A percentile compares a stretch with the other conserved stretches of the same genome.
Evolutionary conservation across 1,139 yeast species (phyloP).

Genomic region (Debaryomyces sp.): DNA sequence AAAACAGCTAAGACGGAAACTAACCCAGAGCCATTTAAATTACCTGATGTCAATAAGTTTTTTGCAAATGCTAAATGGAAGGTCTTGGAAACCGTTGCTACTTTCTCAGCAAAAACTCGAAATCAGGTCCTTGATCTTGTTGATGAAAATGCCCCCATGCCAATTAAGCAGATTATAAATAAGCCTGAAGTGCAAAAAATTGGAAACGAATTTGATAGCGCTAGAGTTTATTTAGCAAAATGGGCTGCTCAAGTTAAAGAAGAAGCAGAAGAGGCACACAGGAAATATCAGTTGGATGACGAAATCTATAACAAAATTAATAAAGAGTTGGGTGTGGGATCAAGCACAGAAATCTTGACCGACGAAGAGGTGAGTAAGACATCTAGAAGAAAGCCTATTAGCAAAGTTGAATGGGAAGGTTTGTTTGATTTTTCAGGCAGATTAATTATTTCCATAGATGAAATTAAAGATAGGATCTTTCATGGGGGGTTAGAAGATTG

Average conservation of each 20-base stretch:
- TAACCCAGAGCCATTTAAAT: slow-evolving; percentile 24
- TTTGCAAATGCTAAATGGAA: slow-evolving; percentile 82
- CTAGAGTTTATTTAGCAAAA: slow-evolving; percentile 87
- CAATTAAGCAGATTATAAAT: slow-evolving; percentile 62
- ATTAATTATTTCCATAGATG: slow-evolving; percentile 68
- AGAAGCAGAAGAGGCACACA: slow-evolving; percentile 79
- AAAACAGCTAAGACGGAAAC: slow-evolving; percentile 21
- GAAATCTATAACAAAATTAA: slow-evolving; percentile 61
- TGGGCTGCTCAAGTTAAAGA: slow-evolving; percentile 97
- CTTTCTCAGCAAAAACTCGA: slow-evolving; percentile 71
- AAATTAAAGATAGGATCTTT: slow-evolving; percentile 79
- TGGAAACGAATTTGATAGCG: slow-evolving; percentile 91
- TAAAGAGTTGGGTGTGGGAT: slow-evolving; percentile 76
- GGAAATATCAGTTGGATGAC: slow-evolving; percentile 59
- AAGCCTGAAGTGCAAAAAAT: slow-evolving; percentile 80
- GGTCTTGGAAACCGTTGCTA: slow-evolving; percentile 80
- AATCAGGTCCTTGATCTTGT: slow-evolving; percentile 60
- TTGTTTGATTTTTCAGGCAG: slow-evolving; percentile 83
- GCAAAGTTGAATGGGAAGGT: slow-evolving; percentile 78
- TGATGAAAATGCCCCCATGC: slow-evolving; percentile 67
- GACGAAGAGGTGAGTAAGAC: slow-evolving; percentile 62
- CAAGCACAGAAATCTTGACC: slow-evolving; percentile 53
- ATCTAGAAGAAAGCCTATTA: slow-evolving; percentile 67
- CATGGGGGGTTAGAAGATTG: slow-evolving; percentile 79
- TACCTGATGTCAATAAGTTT: slow-evolving; percentile 49